A percentile compares a stretch with the other conserved stretches of the same genome.
Conservation (phyloP, 495 filamentous ascomycete species). For the Talaromyces nanjingensis region DNA sequence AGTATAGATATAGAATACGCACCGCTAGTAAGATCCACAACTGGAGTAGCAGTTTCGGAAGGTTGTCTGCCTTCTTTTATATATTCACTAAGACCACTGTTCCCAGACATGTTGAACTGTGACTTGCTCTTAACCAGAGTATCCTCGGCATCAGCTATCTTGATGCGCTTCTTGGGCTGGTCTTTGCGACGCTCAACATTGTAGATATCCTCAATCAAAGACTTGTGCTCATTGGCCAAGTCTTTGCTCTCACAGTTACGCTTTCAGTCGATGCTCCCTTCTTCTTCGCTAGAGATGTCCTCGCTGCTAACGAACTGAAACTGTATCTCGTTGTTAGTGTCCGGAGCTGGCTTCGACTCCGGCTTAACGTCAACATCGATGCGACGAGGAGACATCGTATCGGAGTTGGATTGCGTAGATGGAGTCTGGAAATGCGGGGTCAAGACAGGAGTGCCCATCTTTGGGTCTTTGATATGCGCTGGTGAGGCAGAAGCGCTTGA, state of each 20-base stretch:
- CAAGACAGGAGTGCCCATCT: slow-evolving; percentile 18
- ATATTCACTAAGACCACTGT: slow-evolving; percentile 55
- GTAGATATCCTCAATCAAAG: slow-evolving; percentile 61
- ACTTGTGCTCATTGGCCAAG: slow-evolving; percentile 20
- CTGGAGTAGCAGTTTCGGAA: slow-evolving; percentile 13
- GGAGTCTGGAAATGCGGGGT: slow-evolving; percentile 13
- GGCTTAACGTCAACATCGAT: background rate
- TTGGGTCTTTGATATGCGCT: slow-evolving; percentile 21
- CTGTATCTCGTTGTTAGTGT: background rate
- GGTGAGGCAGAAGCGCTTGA: slow-evolving; percentile 11
- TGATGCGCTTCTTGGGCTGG: slow-evolving; percentile 56
- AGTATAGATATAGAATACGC: slow-evolving; percentile 10
- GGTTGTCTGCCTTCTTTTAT: slow-evolving; percentile 48
- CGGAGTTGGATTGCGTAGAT: slow-evolving; percentile 6
- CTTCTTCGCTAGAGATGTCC: slow-evolving; percentile 12
- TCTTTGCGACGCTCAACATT: slow-evolving; percentile 58
- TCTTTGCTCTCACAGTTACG: slow-evolving; percentile 22
- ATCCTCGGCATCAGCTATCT: slow-evolving; percentile 23
- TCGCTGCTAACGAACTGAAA: slow-evolving; percentile 9
- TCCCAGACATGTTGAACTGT: slow-evolving; percentile 36
- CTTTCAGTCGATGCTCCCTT: slow-evolving; percentile 24
- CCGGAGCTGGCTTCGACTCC: background rate
- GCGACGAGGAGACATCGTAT: background rate
- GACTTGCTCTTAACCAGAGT: slow-evolving; percentile 30
- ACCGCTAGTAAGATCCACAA: slow-evolving; percentile 61